Conservation (phyloP, 805 yeast species). For the Saccharomycopsis sp. region DNA sequence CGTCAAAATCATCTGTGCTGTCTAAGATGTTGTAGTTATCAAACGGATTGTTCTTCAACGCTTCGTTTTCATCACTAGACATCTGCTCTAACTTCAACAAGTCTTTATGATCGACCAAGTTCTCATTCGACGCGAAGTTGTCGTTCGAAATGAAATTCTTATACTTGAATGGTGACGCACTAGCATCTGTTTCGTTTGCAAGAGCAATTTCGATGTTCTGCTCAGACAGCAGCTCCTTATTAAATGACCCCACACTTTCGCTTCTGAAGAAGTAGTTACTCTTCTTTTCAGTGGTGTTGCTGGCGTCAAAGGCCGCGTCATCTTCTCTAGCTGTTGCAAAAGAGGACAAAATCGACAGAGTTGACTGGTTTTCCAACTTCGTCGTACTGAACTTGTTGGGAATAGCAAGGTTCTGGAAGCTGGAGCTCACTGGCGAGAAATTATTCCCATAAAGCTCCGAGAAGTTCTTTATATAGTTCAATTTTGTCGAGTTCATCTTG, state of each 20-base stretch:
- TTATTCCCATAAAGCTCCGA: constrained; percentile 6
- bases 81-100: constrained; percentile 4
- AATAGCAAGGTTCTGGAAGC: neutral
- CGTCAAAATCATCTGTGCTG: neutral
- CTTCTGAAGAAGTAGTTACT: constrained; percentile 9
- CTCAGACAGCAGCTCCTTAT: neutral
- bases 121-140: constrained; percentile 2
- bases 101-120: neutral
- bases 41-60: constrained; percentile 11
- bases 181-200: neutral
- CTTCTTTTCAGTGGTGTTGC: neutral
- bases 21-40: neutral
- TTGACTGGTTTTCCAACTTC: neutral
- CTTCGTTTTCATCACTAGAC: constrained; percentile 10
- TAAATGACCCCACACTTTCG: neutral
- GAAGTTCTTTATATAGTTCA: neutral
- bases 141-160: constrained; percentile 11
- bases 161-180: neutral
- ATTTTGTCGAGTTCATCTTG: neutral
- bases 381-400: constrained; percentile 11
- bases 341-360: neutral
- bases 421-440: constrained; percentile 11
- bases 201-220: neutral
- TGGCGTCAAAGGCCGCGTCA: neutral
- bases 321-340: no score